These are phyloP conservation scores for Orbilia oligospora DNA, from an alignment of 2,329 filamentous ascomycete species.

Conservation along the genomic window DNA sequence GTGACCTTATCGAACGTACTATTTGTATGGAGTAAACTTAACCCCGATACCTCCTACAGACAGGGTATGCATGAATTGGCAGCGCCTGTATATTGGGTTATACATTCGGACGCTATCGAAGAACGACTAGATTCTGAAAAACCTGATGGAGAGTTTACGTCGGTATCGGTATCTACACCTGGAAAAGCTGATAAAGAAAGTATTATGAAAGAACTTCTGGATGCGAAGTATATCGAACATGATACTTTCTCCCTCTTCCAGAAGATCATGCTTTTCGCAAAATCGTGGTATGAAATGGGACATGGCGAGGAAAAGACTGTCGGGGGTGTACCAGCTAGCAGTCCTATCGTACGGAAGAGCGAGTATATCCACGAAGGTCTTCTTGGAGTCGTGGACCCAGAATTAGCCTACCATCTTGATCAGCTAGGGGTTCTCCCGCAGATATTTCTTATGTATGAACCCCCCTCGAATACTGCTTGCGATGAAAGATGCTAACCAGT, in stretches of 20 bases:
- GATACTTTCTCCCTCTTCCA: slow-evolving; percentile 90
- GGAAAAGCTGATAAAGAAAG: slow-evolving; percentile 68
- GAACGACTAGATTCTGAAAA: slow-evolving; percentile 66
- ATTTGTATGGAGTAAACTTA: slow-evolving; percentile 94
- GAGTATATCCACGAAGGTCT: slow-evolving; percentile 87
- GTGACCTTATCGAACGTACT: slow-evolving; percentile 86
- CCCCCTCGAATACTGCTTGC: background rate
- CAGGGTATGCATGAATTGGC: slow-evolving; percentile 98
- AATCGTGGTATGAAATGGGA: slow-evolving; percentile 85
- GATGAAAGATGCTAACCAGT: slow-evolving; percentile 1
- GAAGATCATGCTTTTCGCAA: slow-evolving; percentile 87
- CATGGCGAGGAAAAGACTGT: slow-evolving; percentile 67
- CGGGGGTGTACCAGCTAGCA: slow-evolving; percentile 70
- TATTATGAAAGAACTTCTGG: slow-evolving; percentile 77
- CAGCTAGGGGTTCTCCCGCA: slow-evolving; percentile 93
- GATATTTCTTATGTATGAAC: slow-evolving; percentile 87
- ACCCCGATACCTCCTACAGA: slow-evolving; percentile 89
- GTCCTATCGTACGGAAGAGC: slow-evolving; percentile 87
- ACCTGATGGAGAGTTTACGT: slow-evolving; percentile 55
- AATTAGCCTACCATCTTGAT: slow-evolving; percentile 83
- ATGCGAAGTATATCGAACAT: slow-evolving; percentile 84
- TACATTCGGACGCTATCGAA: slow-evolving; percentile 82
- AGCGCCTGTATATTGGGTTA: slow-evolving; percentile 86
- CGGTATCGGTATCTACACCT: slow-evolving; percentile 61
- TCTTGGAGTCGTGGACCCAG: slow-evolving; percentile 83